phyloP scores from a whole-genome alignment of 108 stramenopile species.

The Asterionellopsis glacialis region DNA sequence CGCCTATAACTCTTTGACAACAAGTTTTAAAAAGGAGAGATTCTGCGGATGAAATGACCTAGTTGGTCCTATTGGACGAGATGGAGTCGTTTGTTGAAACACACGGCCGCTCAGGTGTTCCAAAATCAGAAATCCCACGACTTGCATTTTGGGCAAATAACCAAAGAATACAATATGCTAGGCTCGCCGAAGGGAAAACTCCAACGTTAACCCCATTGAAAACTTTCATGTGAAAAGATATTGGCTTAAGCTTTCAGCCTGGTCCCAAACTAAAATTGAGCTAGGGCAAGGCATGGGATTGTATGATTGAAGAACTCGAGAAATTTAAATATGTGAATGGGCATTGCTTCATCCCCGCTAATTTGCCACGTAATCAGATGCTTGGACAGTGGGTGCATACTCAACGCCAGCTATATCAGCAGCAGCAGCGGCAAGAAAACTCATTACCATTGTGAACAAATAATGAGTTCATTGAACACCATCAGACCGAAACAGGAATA shows the following conservation, averaged over 20 bases:
- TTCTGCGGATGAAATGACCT: constrained; percentile 1
- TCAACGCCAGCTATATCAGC: not conserved
- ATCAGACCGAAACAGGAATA: too few relatives aligned
- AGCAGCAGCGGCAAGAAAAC: not conserved
- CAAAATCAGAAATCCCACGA: not conserved
- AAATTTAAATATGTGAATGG: not conserved
- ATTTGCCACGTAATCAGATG: not conserved
- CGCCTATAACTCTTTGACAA: not conserved
- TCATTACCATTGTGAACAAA: not conserved
- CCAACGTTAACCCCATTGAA: not conserved
- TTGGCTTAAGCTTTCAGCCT: not conserved
- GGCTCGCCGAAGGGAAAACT: not conserved
- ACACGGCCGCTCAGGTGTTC: not conserved
- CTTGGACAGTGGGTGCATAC: not conserved
- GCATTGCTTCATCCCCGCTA: not conserved
- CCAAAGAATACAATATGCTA: constrained; percentile 1
- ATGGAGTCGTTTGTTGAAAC: not conserved
- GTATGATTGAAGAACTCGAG: not conserved
- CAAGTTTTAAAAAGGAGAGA: not conserved
- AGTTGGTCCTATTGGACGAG: not conserved
- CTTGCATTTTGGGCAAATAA: constrained; percentile 3
- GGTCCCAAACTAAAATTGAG: not conserved
- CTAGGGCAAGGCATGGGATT: not conserved
- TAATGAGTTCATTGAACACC: too few relatives aligned
- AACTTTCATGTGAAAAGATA: not conserved